Evolutionary conservation across 2,329 filamentous ascomycete genomes (phyloP), one percentile per base, ranked within the genome.

Genomic region (Ascomycota sp.): DNA sequence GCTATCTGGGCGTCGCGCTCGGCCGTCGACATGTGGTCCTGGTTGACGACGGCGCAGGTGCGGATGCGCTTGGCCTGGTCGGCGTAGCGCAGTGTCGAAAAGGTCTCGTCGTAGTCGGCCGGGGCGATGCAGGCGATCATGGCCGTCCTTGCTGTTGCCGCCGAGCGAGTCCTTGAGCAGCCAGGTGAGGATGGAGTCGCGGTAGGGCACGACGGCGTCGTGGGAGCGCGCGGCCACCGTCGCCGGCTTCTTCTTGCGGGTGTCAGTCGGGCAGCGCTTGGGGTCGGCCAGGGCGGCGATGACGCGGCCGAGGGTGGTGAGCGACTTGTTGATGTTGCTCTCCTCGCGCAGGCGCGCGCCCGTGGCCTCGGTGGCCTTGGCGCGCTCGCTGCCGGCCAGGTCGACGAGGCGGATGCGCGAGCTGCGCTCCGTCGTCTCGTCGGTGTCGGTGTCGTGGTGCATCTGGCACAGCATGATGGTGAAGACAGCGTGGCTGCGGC

Each of bases 111-210:
- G 47, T 98, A 95, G 55, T 98, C 89, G 1, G 80, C 75, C 0
- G 89, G 89, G 5, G 83, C 76, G 41, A 98, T 93, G 50, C 89
- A 95, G 7, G 89, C 89, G 43, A 98, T 94, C 89, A 98, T 98
- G 36, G 89, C 89, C 8, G 89, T 98, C n/a, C 55, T 95, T 98
- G 46, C 76, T 86, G 63, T 98, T 98, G 32, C 89, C 89, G 9
- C 89, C 89, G 0, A 98, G 63, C 2, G 80, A 91, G 52, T 98
- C 89, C 50, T 95, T 95, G 38, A 98, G 65, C 4, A 98, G 65
- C 86, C 86, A 75, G 1, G 70, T 75, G 30, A 75, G 55, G 40
- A 76, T 75, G 2, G 82, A 93, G 53, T 98, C 89, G 38, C 89
- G 75, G 52, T 94, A 98, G 5, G 89, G 89, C 3, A 98, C 69